Percentiles rank a stretch among this genome's conserved stretches.
Evolutionary conservation across 202 grass and related monocot species (phyloP).

Genomic region (Tripidium arundinaceum): DNA sequence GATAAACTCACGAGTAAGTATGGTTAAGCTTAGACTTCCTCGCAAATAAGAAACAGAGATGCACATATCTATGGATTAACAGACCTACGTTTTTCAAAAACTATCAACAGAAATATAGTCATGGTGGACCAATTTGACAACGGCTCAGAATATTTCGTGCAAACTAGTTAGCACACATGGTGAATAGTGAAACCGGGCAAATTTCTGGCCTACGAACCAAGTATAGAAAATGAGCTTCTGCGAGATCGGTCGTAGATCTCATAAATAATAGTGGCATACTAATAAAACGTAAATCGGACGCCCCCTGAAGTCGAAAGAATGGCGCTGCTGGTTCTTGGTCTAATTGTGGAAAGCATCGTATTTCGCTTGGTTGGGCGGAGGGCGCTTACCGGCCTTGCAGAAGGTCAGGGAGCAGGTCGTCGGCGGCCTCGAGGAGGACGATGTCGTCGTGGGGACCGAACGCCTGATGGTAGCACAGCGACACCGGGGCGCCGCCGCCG

Average conservation of each 20-base stretch:
- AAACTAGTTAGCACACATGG: not conserved
- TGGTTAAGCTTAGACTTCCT: no score
- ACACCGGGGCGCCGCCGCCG: conserved; percentile 42
- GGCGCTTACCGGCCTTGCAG: conserved; percentile 59
- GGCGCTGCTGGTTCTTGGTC: not conserved
- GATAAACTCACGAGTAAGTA: no score
- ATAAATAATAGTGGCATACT: not conserved
- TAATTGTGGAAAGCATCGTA: not conserved
- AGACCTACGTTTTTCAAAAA: no score
- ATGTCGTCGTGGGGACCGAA: conserved; percentile 71
- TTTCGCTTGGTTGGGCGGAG: not conserved
- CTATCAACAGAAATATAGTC: no score
- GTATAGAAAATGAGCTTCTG: not conserved
- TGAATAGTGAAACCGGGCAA: not conserved
- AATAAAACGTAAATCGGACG: not conserved
- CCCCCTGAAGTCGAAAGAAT: not conserved
- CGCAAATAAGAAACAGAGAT: no score
- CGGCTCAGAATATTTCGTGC: no score
- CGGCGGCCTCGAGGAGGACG: conserved; percentile 78
- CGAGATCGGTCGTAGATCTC: not conserved
- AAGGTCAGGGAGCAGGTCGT: conserved; percentile 62
- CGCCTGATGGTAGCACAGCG: conserved; percentile 65
- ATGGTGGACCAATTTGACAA: no score
- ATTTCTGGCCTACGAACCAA: not conserved
- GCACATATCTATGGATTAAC: no score